Evolutionary conservation across 257 asterid genomes (phyloP).

Genomic region (Solanum chiquidenum): DNA sequence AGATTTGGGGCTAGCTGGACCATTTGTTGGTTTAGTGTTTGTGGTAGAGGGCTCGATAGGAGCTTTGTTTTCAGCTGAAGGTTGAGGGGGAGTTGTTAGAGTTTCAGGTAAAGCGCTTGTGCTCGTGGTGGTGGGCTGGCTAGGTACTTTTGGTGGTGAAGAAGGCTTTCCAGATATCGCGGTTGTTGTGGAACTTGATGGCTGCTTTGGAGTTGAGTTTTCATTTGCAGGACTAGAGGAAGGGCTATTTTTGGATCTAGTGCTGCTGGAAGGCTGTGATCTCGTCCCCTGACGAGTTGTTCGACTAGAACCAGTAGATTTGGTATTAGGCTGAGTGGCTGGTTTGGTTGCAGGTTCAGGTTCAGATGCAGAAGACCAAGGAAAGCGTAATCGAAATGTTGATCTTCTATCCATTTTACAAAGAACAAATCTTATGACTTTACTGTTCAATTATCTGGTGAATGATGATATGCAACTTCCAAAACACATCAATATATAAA

Average conservation of each 20-base stretch:
- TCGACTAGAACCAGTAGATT: not conserved
- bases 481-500: not conserved
- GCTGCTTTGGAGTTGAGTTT: not conserved
- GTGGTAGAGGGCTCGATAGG: not conserved
- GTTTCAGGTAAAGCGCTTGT: not conserved
- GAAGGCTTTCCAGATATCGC: not conserved
- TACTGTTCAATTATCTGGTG: not conserved
- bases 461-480: not conserved
- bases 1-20: not conserved
- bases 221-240: not conserved
- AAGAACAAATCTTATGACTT: not conserved
- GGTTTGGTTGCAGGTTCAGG: conserved; percentile 17
- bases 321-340: conserved; percentile 1
- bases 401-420: conserved; percentile 42
- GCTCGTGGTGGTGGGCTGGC: not conserved
- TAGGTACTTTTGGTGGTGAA: not conserved
- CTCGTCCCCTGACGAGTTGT: not conserved
- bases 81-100: not conserved
- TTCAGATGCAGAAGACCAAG: conserved; percentile 18
- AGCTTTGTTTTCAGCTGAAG: conserved; percentile 8
- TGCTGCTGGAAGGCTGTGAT: not conserved
- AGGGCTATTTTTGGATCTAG: not conserved
- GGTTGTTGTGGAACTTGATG: not conserved
- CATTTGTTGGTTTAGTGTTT: not conserved
- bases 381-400: conserved; percentile 33